Evolutionary conservation across 75 land plant species (phyloP).

Genomic region (Ceratopteris richardii): DNA sequence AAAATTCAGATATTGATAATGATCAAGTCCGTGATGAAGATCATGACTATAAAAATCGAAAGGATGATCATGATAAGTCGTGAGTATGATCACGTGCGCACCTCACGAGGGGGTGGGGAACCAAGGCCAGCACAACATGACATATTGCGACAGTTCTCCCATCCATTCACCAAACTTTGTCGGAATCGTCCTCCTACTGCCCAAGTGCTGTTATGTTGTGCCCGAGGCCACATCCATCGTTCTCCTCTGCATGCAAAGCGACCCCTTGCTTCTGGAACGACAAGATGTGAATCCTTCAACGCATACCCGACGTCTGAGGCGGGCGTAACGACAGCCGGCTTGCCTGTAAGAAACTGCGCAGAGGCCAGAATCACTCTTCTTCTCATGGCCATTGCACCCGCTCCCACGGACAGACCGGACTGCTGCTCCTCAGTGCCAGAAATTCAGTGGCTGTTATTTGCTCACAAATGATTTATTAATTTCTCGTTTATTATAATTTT

Average conservation of each 20-base stretch:
- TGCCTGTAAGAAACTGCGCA: no score
- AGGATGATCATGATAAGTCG: background rate
- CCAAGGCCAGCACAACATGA: conserved; percentile 1
- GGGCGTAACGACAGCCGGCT: no score
- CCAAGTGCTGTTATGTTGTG: background rate
- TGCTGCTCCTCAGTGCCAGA: no score
- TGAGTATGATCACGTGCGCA: background rate
- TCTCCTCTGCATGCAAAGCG: background rate
- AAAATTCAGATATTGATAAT: no score
- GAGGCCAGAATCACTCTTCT: background rate
- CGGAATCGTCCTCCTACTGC: background rate
- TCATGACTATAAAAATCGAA: background rate
- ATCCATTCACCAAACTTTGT: no score
- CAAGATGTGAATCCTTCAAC: no score
- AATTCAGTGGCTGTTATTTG: no score
- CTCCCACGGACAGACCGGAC: no score
- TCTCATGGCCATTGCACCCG: background rate
- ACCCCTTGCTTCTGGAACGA: no score
- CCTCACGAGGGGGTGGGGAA: conserved; percentile 4
- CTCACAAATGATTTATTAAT: no score
- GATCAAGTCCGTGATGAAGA: background rate
- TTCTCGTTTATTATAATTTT: no score
- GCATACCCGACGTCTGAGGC: no score
- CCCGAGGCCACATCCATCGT: background rate
- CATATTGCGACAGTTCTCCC: background rate